Evolutionary conservation across 2,329 filamentous ascomycete genomes (phyloP).

Genomic region (Hymenoscyphus repandus): DNA sequence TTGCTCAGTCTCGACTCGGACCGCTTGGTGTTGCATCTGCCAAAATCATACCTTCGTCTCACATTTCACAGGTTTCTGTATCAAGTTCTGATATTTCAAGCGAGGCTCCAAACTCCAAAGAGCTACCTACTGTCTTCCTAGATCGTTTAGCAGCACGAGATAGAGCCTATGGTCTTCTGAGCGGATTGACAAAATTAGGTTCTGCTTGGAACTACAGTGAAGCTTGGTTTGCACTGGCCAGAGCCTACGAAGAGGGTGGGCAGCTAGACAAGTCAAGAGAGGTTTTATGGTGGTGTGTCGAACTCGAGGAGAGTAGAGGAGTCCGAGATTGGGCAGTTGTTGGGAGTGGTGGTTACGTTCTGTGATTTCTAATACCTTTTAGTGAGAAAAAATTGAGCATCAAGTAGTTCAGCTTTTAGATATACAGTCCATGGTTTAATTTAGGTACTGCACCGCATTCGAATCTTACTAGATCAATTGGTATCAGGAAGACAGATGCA

Average conservation of each 20-base stretch:
- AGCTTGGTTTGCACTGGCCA: slow-evolving; percentile 84
- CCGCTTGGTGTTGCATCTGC: slow-evolving; percentile 27
- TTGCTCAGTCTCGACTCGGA: slow-evolving; percentile 5
- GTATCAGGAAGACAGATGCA: no score
- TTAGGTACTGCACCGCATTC: no score
- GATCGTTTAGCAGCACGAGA: slow-evolving; percentile 88
- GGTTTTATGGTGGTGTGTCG: slow-evolving; percentile 95
- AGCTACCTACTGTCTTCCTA: slow-evolving; percentile 23
- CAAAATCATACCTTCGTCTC: slow-evolving; percentile 25
- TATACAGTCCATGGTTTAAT: no score
- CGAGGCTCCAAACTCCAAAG: slow-evolving; percentile 15
- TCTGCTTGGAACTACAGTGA: slow-evolving; percentile 87
- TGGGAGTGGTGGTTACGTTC: slow-evolving; percentile 49
- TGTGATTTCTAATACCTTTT: slow-evolving; percentile 13
- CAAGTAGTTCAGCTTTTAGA: no score
- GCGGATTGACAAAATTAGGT: slow-evolving; percentile 77
- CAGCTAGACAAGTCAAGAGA: slow-evolving; percentile 85
- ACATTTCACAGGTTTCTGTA: slow-evolving; percentile 25
- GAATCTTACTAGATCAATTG: no score
- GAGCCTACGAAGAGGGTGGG: slow-evolving; percentile 82
- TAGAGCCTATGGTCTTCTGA: slow-evolving; percentile 78
- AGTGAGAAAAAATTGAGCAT: no score
- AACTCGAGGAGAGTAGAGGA: slow-evolving; percentile 80
- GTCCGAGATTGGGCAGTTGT: slow-evolving; percentile 74
- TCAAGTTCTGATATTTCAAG: slow-evolving; percentile 8